Conservation (phyloP, 2,329 filamentous ascomycete species). For the Arthrobotrys megalospora region DNA sequence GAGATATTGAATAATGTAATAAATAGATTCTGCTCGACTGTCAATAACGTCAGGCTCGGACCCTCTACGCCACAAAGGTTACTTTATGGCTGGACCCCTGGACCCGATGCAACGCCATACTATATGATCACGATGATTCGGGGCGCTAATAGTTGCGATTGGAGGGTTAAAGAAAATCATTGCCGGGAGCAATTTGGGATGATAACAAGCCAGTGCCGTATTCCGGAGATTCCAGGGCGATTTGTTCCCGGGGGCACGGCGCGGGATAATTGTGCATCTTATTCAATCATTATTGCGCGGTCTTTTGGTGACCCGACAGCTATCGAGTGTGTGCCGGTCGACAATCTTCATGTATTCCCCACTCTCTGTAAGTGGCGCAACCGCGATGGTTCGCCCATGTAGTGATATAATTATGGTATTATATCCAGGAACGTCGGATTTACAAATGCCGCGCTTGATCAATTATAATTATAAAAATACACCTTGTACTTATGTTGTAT, state of each 20-base stretch:
- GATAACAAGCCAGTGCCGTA: neutral
- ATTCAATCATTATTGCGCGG: neutral
- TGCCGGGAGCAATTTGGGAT: neutral
- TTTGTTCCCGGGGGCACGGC: neutral
- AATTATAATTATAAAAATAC: no score
- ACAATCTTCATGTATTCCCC: no score
- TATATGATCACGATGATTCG: neutral
- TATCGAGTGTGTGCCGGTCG: no score
- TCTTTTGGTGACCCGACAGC: no score
- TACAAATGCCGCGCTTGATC: no score
- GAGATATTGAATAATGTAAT: neutral
- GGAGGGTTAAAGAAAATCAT: neutral
- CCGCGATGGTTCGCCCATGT: no score
- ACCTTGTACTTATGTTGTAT: no score
- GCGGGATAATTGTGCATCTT: neutral
- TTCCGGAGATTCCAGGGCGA: neutral
- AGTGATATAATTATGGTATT: no score
- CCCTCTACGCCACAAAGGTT: no score
- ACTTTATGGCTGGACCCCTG: neutral
- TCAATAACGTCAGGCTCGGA: neutral
- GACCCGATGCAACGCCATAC: neutral
- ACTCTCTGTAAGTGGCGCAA: no score
- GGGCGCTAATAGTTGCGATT: neutral
- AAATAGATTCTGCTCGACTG: neutral
- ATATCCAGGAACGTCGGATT: no score